These are phyloP conservation scores for Leishmania braziliensis DNA, from an alignment of 208 protist species.

Conservation along the genomic window DNA sequence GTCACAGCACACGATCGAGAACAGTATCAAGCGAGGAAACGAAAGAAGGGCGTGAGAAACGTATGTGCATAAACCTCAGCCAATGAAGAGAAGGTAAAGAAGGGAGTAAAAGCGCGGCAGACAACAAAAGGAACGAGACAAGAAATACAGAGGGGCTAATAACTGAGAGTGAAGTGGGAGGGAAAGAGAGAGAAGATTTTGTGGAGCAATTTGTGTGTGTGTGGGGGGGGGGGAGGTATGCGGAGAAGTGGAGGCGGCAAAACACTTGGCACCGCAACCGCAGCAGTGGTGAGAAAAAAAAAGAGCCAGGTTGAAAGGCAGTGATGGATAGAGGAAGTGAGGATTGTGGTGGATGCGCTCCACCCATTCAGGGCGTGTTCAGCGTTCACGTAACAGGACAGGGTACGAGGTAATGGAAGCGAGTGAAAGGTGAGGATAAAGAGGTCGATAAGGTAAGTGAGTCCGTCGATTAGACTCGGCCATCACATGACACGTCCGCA, in stretches of 20 bases:
- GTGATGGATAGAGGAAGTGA: neutral
- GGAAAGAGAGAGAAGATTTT: neutral
- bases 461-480: neutral
- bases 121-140: neutral
- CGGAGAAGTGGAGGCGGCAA: neutral
- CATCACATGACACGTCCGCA: neutral
- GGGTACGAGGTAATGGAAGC: slow-evolving; percentile 8
- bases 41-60: neutral
- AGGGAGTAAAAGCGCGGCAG: neutral
- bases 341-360: neutral
- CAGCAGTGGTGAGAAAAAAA: neutral
- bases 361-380: neutral
- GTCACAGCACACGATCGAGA: neutral
- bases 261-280: neutral
- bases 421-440: neutral
- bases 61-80: neutral
- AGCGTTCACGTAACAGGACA: neutral
- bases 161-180: neutral
- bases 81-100: too few species aligned
- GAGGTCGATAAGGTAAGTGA: neutral
- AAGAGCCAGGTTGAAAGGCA: neutral
- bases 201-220: neutral
- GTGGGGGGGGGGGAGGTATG: neutral
- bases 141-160: neutral
- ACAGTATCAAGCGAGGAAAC: slow-evolving; percentile 13